A percentile compares a stretch with the other conserved stretches of the same genome.
phyloP scores from a whole-genome alignment of 2,329 filamentous ascomycete genomes.

The Septoria linicola region DNA sequence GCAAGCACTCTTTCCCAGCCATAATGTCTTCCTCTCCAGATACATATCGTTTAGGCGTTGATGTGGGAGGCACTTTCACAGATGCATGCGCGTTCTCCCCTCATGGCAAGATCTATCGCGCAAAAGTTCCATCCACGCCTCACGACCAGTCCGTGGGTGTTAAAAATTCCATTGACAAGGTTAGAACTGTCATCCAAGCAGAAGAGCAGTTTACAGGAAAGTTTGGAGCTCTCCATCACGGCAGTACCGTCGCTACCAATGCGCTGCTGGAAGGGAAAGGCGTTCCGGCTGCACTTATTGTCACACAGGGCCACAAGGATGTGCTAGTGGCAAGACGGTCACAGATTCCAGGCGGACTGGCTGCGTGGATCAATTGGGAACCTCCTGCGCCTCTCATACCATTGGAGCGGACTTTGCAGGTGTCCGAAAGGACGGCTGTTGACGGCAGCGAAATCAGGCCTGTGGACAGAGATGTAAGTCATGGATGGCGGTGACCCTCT shows the following conservation, averaged over 20 bases:
- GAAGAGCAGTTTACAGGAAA: constrained; percentile 30
- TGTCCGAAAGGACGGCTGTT: constrained; percentile 29
- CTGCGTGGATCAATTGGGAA: constrained; percentile 31
- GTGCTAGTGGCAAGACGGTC: constrained; percentile 30
- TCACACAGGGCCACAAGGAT: constrained; percentile 34
- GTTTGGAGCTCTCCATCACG: constrained; percentile 32
- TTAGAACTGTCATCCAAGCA: constrained; percentile 27
- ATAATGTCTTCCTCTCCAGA: constrained; percentile 22
- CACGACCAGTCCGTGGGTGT: constrained; percentile 33
- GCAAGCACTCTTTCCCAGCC: constrained; percentile 11
- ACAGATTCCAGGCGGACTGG: constrained; percentile 32
- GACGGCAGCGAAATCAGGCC: constrained; percentile 28
- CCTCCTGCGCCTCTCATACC: constrained; percentile 31
- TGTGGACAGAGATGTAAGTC: constrained; percentile 25
- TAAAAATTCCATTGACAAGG: constrained; percentile 32
- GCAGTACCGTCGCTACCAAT: constrained; percentile 31
- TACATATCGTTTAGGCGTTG: constrained; percentile 28
- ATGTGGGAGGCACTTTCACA: constrained; percentile 32
- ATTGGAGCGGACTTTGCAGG: constrained; percentile 30
- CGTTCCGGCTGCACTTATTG: constrained; percentile 30
- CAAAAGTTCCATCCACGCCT: constrained; percentile 31
- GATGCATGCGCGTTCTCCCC: constrained; percentile 32
- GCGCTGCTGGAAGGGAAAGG: constrained; percentile 32
- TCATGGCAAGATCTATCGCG: constrained; percentile 29
- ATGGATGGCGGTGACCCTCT: neutral